Evolutionary conservation across 352 stramenopile species (phyloP).

Genomic region (Pythium folliculosum): DNA sequence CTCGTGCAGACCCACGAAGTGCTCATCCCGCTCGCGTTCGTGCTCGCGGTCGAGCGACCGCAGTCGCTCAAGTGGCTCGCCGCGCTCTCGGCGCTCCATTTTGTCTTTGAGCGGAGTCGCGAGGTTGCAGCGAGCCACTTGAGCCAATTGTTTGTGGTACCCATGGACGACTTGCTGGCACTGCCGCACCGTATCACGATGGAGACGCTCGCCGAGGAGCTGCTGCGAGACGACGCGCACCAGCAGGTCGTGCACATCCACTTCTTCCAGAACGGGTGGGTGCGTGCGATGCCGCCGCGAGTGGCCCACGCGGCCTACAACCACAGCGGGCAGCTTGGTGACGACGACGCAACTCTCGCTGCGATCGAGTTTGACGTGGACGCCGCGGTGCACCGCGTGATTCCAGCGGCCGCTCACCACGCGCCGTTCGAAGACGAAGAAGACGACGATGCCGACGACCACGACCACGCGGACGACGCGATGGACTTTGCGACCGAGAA

Average conservation of each 20-base stretch:
- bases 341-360: neutral
- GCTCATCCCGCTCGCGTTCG: constrained; percentile 58
- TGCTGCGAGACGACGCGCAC: constrained; percentile 43
- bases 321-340: neutral
- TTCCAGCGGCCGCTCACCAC: constrained; percentile 3
- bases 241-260: constrained; percentile 37
- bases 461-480: constrained; percentile 24
- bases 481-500: constrained; percentile 41
- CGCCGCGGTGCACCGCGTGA: constrained; percentile 17
- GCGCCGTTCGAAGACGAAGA: neutral
- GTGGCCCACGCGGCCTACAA: constrained; percentile 10
- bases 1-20: constrained; percentile 49
- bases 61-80: constrained; percentile 69
- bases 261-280: constrained; percentile 62
- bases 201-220: constrained; percentile 32
- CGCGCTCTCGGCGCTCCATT: constrained; percentile 51
- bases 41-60: constrained; percentile 48
- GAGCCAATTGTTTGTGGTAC: constrained; percentile 27
- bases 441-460: neutral
- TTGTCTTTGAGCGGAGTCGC: constrained; percentile 32
- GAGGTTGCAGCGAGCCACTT: constrained; percentile 22
- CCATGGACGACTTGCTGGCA: neutral
- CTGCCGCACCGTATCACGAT: constrained; percentile 1
- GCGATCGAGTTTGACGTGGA: constrained; percentile 25
- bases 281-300: constrained; percentile 30